Percentiles rank a stretch among this genome's conserved stretches.
phyloP scores from a whole-genome alignment of 2,329 filamentous ascomycete genomes.

The Clarireedia homoeocarpa region DNA sequence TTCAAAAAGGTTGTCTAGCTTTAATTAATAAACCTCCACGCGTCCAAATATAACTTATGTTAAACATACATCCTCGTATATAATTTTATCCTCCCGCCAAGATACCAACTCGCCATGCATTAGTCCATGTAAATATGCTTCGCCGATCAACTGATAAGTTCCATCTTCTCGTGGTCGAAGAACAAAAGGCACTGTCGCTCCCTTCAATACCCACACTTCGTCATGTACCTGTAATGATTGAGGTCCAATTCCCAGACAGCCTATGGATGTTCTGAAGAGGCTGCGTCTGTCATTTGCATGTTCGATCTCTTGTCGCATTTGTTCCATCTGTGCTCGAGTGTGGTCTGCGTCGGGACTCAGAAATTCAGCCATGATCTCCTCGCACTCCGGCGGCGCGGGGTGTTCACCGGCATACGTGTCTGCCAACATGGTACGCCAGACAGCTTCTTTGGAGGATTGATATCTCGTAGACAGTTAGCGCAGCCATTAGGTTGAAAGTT shows the following conservation, averaged over 20 bases:
- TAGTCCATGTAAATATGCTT: slow-evolving; percentile 13
- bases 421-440: slow-evolving; percentile 1
- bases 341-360: background rate
- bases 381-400: background rate
- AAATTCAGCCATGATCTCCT: background rate
- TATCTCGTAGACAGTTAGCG: background rate
- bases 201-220: slow-evolving; percentile 9
- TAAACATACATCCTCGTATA: no score
- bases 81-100: background rate
- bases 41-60: no score
- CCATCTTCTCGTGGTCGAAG: slow-evolving; percentile 1
- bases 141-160: slow-evolving; percentile 12
- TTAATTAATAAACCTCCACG: no score
- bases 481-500: background rate
- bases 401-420: background rate
- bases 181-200: slow-evolving; percentile 8
- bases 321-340: background rate
- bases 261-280: background rate
- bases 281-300: background rate
- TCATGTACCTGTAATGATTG: slow-evolving; percentile 7
- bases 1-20: no score
- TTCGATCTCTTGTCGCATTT: background rate
- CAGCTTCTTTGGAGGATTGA: slow-evolving; percentile 4
- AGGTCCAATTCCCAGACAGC: slow-evolving; percentile 3
- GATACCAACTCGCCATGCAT: slow-evolving; percentile 14